A percentile compares a stretch with the other conserved stretches of the same genome.
Evolutionary conservation across 2,329 filamentous ascomycete genomes (phyloP).

Genomic region (Trichoderma afroharzianum): DNA sequence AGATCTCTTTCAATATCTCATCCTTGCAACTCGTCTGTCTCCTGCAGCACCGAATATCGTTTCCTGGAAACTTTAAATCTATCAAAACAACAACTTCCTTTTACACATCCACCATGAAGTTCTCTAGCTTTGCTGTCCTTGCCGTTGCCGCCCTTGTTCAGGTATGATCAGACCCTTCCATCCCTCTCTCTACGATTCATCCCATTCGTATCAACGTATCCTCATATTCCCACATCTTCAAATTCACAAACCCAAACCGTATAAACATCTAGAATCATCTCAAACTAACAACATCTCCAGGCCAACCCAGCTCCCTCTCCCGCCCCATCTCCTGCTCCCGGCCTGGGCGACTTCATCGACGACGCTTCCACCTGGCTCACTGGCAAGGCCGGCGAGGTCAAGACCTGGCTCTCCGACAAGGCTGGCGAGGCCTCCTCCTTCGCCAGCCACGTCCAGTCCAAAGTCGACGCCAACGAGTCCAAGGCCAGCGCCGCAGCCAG

Average conservation of each 20-base stretch:
- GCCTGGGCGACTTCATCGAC: slow-evolving; percentile 15
- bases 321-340: slow-evolving; percentile 15
- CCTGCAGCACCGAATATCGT: background rate
- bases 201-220: background rate
- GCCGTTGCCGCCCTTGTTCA: slow-evolving; percentile 31
- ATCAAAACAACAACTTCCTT: background rate
- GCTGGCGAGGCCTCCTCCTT: slow-evolving; percentile 10
- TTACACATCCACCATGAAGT: slow-evolving; percentile 33
- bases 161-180: slow-evolving; percentile 23
- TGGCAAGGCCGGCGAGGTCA: slow-evolving; percentile 9
- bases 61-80: background rate
- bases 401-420: slow-evolving; percentile 11
- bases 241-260: background rate
- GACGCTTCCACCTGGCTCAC: slow-evolving; percentile 18
- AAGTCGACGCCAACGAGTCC: background rate
- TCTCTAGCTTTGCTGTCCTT: slow-evolving; percentile 32
- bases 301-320: slow-evolving; percentile 16
- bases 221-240: background rate
- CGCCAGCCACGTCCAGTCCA: background rate
- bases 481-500: slow-evolving; percentile 8
- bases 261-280: background rate
- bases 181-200: background rate
- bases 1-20: background rate
- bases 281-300: background rate
- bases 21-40: background rate